Conservation (phyloP, 306 rosid species). For the Pterocarpus macrocarpus region DNA sequence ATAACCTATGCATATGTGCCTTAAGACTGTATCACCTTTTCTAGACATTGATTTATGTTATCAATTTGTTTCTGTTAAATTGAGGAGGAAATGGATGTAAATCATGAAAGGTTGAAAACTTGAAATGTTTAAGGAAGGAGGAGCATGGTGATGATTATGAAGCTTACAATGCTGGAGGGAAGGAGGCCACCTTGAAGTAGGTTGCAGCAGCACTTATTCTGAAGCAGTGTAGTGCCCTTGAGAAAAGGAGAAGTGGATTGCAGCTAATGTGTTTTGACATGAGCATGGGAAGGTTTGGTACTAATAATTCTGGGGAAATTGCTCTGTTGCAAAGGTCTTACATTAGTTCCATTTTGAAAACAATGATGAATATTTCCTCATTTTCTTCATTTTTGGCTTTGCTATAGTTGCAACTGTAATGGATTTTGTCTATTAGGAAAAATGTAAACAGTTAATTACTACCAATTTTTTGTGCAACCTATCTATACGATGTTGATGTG, state of each 20-base stretch:
- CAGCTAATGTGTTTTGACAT: neutral
- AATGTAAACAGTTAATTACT: neutral
- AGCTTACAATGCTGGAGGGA: constrained; percentile 2
- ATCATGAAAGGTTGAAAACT: neutral
- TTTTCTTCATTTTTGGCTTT: neutral
- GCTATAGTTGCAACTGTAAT: neutral
- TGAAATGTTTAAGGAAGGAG: neutral
- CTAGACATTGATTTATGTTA: neutral
- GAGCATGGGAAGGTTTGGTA: neutral
- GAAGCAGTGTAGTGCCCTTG: neutral
- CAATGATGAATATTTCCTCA: neutral
- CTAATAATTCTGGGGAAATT: neutral
- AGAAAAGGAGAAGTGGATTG: neutral
- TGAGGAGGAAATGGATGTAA: neutral
- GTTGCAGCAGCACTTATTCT: neutral
- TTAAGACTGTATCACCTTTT: neutral
- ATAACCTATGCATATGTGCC: neutral
- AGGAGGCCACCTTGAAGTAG: neutral
- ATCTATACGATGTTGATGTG: no score
- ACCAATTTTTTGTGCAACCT: no score
- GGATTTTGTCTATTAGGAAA: neutral
- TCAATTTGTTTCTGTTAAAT: neutral
- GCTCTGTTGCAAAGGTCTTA: neutral
- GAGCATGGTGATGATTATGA: neutral
- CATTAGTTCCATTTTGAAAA: neutral